These are phyloP conservation scores for Crataegus laevigata DNA, from an alignment of 306 rosid species.

Conservation along the genomic window DNA sequence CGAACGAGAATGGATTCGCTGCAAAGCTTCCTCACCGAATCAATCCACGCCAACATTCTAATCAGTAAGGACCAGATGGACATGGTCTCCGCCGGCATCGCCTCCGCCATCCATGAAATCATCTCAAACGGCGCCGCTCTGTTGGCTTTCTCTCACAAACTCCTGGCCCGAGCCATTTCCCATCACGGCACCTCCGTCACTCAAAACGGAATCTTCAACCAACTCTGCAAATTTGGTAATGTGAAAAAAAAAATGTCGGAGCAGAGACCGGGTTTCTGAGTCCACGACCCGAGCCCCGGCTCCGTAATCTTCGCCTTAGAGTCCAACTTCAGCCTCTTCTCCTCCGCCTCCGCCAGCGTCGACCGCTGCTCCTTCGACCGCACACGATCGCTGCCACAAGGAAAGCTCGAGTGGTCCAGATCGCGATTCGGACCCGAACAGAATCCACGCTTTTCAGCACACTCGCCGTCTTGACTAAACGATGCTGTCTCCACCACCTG, in stretches of 20 bases:
- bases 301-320: constrained; percentile 81
- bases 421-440: constrained; percentile 55
- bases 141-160: too few relatives aligned
- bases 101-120: too few relatives aligned
- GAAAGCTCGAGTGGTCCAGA: constrained; percentile 69
- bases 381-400: constrained; percentile 33
- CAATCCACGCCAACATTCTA: too few relatives aligned
- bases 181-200: too few relatives aligned
- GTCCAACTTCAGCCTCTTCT: constrained; percentile 80
- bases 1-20: too few relatives aligned
- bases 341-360: constrained; percentile 86
- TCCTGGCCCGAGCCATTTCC: too few relatives aligned
- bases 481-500: too few relatives aligned
- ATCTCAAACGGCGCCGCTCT: too few relatives aligned
- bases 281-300: constrained; percentile 78
- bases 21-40: too few relatives aligned
- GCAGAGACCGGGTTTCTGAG: constrained; percentile 35
- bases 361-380: constrained; percentile 88
- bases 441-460: constrained; percentile 18
- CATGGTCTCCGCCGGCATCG: too few relatives aligned
- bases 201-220: not conserved
- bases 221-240: not conserved
- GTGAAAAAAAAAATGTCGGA: constrained; percentile 68
- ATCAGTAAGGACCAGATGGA: too few relatives aligned
- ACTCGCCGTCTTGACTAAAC: constrained; percentile 45